These are phyloP conservation scores for Raddia guianensis DNA, from an alignment of 176 grass and related monocot genomes.

Conservation along the genomic window DNA sequence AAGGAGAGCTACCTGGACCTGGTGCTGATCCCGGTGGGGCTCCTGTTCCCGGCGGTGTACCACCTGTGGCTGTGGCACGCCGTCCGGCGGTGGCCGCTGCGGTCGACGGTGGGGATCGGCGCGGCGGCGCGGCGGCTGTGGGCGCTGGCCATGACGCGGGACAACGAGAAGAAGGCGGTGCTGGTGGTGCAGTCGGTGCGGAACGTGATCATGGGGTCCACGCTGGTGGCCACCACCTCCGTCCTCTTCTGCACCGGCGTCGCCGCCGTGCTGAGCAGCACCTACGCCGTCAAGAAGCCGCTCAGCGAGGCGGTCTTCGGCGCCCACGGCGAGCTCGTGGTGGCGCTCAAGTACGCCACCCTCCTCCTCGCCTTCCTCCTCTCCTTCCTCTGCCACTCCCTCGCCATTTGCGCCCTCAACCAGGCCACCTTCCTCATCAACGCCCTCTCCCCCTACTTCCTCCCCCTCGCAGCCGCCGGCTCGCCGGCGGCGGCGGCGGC, in stretches of 20 bases:
- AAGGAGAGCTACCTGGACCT: slow-evolving; percentile 65
- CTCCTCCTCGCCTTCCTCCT: slow-evolving; percentile 74
- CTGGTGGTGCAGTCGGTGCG: slow-evolving; percentile 76
- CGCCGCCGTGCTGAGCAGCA: slow-evolving; percentile 82
- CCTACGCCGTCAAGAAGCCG: slow-evolving; percentile 81
- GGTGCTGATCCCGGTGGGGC: slow-evolving; percentile 62
- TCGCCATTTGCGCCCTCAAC: slow-evolving; percentile 74
- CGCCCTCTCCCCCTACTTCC: slow-evolving; percentile 29
- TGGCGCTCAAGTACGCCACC: slow-evolving; percentile 60
- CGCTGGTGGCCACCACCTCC: slow-evolving; percentile 69
- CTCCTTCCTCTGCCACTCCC: slow-evolving; percentile 73
- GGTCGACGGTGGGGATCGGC: slow-evolving; percentile 75
- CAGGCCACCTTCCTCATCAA: slow-evolving; percentile 80
- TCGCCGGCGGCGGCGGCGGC: too few species aligned
- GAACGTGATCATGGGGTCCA: slow-evolving; percentile 85
- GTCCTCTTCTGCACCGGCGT: slow-evolving; percentile 73
- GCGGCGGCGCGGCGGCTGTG: slow-evolving; percentile 67
- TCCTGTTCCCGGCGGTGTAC: slow-evolving; percentile 63
- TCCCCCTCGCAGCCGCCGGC: not conserved
- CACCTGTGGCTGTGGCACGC: slow-evolving; percentile 69
- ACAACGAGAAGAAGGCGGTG: slow-evolving; percentile 74
- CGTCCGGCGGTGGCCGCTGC: slow-evolving; percentile 52
- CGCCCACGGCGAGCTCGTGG: slow-evolving; percentile 63
- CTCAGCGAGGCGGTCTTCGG: slow-evolving; percentile 66
- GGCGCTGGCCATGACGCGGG: slow-evolving; percentile 74